Base-by-base conservation (phyloP, 2,329 filamentous ascomycete species). In the Metarhizium humberi region DNA sequence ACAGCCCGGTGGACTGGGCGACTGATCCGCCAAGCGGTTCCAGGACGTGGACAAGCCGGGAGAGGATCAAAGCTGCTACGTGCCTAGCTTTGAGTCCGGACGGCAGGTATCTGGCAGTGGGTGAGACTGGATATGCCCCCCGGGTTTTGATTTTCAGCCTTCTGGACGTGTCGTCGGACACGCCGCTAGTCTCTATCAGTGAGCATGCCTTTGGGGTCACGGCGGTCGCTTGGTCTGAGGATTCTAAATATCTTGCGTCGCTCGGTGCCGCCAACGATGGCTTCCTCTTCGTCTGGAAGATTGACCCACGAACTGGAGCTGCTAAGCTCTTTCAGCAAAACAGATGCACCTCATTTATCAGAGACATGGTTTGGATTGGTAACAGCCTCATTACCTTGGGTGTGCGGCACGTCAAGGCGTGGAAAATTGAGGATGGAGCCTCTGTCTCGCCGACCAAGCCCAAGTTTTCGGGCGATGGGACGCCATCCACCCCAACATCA, bases 101-200 rank as follows among this genome's bases (percentile, higher is more conserved):
- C 71, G 92, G 89, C 36, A 87, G 83, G 63, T 95, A 88, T 67
- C 77, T 99, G 53, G 94, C 92, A 8, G 88, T 97, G 3, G 94
- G 94, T 64, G 94, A 99, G 80, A 95, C 92, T 3, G 94, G 94
- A 25, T 96, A 97, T 70, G 88, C 87, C 53, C 94, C 94, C 6
- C 82, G 94, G 53, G 90, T 99, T 25, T 77, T 97, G 56, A 86
- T 99, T 54, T 99, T 96, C 71, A 90, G 84, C 36, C 84, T 94
- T 5, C 82, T 88, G 63, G 91, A 95, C 64, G 80, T 80, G 40
- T 88, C 89, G 2, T 87, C 86, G 3, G 92, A 97, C 64, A 80
- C 80, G 1, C 94, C 94, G 2, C 77, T 96, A 6, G 88, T 91
- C 2, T 90, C 88, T 40, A 82, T 99, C 55, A 88, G 84, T 54